Base-by-base conservation (phyloP, 257 asterid species). In the Scutellaria baicalensis region DNA sequence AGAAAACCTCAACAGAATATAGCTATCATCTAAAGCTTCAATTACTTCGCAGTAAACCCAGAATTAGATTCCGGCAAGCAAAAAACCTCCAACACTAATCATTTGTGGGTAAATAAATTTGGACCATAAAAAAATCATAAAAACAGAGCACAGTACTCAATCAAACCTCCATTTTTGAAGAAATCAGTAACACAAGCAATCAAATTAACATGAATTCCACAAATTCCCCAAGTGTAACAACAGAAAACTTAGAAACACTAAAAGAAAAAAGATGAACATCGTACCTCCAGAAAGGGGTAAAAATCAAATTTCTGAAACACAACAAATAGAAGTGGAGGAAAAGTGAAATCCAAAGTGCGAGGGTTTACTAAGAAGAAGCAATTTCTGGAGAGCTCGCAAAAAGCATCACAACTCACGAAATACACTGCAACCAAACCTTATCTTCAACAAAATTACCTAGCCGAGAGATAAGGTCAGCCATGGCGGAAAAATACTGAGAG, bases 401-500 rank as follows among this genome's bases (percentile, higher is more conserved):
- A n/a, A n/a, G n/a, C n/a, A n/a, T n/a, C 40, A 57, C 66, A 48
- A n/a, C 16, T 13, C 12, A n/a, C 10, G 52, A 8, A 49, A 14
- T 45, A 31, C 8, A 38, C 43, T 9, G 38, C 57, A 13, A 40
- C 23, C 14, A 52, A n/a, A 36, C 59, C 68, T 8, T 31, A 20
- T 8, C 40, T 21, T 56, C 11, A 17, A 61, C 40, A 61, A 68
- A 27, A 40, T 68, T 33, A 51, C 52, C 42, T 40, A 68, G 74
- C 59, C 55, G 59, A 21, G 6, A 16, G 44, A 38, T 23, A 50
- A 40, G 44, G 31, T 9, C 42, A 27, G 31, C 4, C 59, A 63
- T 55, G 76, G 73, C 69, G 76, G 76, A 75, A 63, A n/a, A n/a
- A n/a, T 20, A 2, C 31, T 14, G 35, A 21, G 61, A 8, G 39